phyloP scores from a whole-genome alignment of 192 early-diverging fungal genomes.

The Podila horticola region DNA sequence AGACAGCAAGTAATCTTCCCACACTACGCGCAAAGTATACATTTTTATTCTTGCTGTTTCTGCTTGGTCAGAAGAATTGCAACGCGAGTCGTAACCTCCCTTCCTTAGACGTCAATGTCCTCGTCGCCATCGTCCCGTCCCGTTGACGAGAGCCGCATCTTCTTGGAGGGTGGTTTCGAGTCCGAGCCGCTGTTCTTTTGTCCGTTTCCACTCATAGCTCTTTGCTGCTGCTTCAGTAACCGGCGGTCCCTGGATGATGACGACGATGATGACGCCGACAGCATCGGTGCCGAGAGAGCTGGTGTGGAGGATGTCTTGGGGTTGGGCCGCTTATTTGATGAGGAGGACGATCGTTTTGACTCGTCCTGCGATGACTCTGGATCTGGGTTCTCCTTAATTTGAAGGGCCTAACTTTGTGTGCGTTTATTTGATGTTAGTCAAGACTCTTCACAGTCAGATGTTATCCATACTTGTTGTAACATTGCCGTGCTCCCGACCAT shows the following conservation, averaged over 20 bases:
- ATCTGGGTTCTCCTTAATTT: constrained; percentile 43
- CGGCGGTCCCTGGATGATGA: constrained; percentile 31
- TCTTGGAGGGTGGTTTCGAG: constrained; percentile 32
- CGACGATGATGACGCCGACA: not conserved
- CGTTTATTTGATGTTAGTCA: not conserved
- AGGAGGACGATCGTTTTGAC: constrained; percentile 26
- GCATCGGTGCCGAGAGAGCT: constrained; percentile 14
- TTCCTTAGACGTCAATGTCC: constrained; percentile 33
- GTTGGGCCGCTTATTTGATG: constrained; percentile 23
- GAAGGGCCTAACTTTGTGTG: constrained; percentile 25
- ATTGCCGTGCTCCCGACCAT: not conserved
- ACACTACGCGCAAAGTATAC: too few species aligned
- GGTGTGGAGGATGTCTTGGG: constrained; percentile 26
- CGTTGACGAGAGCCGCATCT: constrained; percentile 41
- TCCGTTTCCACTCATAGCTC: constrained; percentile 4
- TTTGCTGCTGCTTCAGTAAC: constrained; percentile 37
- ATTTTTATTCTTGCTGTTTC: too few species aligned
- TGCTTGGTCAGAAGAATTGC: too few species aligned
- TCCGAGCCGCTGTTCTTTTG: constrained; percentile 14
- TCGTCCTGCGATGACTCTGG: constrained; percentile 50
- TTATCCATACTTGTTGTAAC: not conserved
- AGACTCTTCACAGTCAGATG: not conserved
- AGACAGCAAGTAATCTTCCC: too few species aligned
- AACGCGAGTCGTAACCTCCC: too few species aligned
- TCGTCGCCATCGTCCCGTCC: constrained; percentile 49